These are phyloP conservation scores for Hanseniaspora jakobsenii DNA, from an alignment of 805 yeast species.

Conservation along the genomic window DNA sequence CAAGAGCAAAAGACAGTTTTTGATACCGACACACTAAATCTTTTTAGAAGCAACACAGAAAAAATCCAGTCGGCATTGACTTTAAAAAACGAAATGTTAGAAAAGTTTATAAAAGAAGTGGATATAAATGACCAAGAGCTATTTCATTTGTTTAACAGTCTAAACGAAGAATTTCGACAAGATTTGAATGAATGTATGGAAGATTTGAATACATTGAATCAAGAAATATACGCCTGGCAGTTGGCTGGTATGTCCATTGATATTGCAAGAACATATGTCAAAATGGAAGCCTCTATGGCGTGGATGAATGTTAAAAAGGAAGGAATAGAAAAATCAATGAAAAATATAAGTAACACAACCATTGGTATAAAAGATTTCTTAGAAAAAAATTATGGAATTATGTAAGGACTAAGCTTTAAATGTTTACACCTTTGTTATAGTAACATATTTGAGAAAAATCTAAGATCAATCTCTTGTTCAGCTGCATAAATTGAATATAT, in stretches of 20 bases:
- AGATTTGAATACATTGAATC: not conserved
- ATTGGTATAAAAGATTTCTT: constrained; percentile 7
- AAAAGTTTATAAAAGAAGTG: not conserved
- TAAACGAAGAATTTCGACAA: constrained; percentile 5
- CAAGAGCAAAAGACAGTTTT: too few relatives aligned
- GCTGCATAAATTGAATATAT: too few relatives aligned
- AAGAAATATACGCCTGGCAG: constrained; percentile 6
- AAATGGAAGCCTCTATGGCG: not conserved
- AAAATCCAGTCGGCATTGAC: constrained; percentile 9
- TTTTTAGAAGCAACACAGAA: constrained; percentile 16
- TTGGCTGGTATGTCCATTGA: constrained; percentile 10
- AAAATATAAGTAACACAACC: not conserved
- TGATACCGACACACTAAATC: constrained; percentile 3
- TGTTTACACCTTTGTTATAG: too few relatives aligned
- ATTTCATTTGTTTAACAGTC: not conserved
- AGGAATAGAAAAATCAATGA: constrained; percentile 1
- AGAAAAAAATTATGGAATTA: not conserved
- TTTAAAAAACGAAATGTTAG: not conserved
- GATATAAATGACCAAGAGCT: constrained; percentile 2
- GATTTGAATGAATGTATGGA: constrained; percentile 8
- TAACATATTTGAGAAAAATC: not conserved
- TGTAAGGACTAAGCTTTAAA: too few relatives aligned
- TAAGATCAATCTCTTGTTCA: not conserved
- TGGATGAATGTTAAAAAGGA: constrained; percentile 6
- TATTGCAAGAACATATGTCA: constrained; percentile 1